These are phyloP conservation scores for Melocanna baccifera DNA, from an alignment of 176 grass and related monocot genomes.

Conservation along the genomic window DNA sequence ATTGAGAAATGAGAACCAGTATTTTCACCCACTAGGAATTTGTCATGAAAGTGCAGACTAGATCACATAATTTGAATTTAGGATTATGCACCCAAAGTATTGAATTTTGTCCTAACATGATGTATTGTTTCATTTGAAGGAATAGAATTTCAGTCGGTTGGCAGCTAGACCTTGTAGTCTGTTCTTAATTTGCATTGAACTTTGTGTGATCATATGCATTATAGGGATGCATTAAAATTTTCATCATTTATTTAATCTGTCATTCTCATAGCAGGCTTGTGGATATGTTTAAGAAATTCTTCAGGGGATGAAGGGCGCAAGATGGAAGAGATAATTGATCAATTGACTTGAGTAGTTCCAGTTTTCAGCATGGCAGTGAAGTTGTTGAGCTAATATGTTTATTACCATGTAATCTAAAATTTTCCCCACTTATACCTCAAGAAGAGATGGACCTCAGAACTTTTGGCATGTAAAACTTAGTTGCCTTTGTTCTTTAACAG, in stretches of 20 bases:
- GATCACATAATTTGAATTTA: neutral
- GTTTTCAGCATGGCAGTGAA: conserved; percentile 7
- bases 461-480: neutral
- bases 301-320: neutral
- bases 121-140: neutral
- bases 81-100: neutral
- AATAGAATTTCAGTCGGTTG: neutral
- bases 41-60: conserved; percentile 12
- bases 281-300: neutral
- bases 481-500: neutral
- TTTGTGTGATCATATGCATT: neutral
- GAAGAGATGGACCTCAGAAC: neutral
- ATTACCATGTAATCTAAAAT: neutral
- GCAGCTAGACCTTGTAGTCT: neutral
- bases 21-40: neutral
- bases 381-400: neutral
- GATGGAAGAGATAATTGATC: neutral
- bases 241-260: neutral
- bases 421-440: neutral
- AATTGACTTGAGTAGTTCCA: neutral
- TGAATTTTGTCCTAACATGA: neutral
- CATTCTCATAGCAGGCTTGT: neutral
- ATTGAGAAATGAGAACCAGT: neutral
- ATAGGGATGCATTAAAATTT: neutral
- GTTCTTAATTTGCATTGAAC: neutral